Base-by-base conservation (phyloP, 1,284 basidiomycete genomes). In the Tranzscheliella williamsii region DNA sequence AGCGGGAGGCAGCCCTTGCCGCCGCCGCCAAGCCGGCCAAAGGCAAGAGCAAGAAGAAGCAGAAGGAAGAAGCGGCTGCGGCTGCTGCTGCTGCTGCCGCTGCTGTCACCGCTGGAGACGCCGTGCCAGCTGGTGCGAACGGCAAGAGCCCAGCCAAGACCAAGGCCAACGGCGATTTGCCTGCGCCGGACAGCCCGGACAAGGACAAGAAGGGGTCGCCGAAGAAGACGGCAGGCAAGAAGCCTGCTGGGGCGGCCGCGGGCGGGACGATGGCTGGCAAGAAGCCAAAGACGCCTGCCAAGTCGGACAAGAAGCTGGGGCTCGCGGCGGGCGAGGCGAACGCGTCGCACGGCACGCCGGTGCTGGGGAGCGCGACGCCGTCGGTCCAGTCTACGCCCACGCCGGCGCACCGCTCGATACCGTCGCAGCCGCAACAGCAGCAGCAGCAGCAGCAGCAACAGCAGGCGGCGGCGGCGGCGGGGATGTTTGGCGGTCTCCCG, bases 21-120 rank as follows among this genome's bases (percentile, higher is more conserved):
- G 26, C 26, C 9, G 26, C 26, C 22, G 44, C 34, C 3, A 55
- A 60, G 43, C 33, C 35, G 2, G 30, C 38, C 5, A 67, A 56
- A 24, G 37, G 38, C n/a, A 69, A 66, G 48, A 66, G 45, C 31
- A 70, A 67, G 60, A 67, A 65, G 45, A 66, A 61, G 48, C 46
- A 55, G 26, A 55, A 70, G 48, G 62, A 65, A 21, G 62, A 56
- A 16, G 56, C 52, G 22, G 52, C 61, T 20, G 32, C 32, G 12
- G 18, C 32, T 18, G 32, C 32, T 9, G 32, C 32, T 18, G 32
- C 32, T 34, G 32, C 32, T 34, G 32, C 32, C 11, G 54, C 57
- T 13, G 56, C 51, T 12, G 49, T 45, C 5, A 42, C 56, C 5
- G 54, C 55, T 4, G 54, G 50, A 6, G 64, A 53, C 3, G 42